Evolutionary conservation across 371 early-diverging fungal species (phyloP).

Genomic region (Mortierella sp.): DNA sequence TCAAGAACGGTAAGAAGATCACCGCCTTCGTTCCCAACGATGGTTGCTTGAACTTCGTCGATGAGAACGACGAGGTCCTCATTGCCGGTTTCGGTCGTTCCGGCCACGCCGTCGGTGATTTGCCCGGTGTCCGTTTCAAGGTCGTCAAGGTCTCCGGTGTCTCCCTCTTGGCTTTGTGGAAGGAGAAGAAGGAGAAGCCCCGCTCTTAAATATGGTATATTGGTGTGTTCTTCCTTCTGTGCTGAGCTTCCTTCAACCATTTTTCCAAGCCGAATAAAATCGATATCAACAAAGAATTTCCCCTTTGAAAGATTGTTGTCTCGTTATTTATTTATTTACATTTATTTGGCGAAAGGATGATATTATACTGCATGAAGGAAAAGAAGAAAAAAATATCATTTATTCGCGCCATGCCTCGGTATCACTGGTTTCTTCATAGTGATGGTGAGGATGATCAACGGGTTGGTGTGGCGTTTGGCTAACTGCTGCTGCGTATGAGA

Average conservation of each 20-base stretch:
- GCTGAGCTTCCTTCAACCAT: constrained; percentile 28
- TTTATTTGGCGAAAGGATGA: background rate
- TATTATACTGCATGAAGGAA: background rate
- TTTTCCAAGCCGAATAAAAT: constrained; percentile 59
- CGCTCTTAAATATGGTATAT: constrained; percentile 80
- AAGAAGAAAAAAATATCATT: background rate
- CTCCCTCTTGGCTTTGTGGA: constrained; percentile 98
- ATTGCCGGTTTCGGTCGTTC: constrained; percentile 93
- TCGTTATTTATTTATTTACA: background rate
- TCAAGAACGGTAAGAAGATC: constrained; percentile 99
- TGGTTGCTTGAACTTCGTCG: constrained; percentile 99
- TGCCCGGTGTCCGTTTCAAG: constrained; percentile 99
- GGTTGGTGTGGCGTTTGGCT: constrained; percentile 5
- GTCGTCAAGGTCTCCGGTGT: constrained; percentile 99
- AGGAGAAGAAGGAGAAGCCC: constrained; percentile 99
- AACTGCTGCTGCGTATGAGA: constrained; percentile 36
- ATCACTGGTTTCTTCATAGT: constrained; percentile 45
- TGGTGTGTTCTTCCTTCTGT: constrained; percentile 26
- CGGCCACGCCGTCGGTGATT: constrained; percentile 96
- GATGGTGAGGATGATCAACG: constrained; percentile 8
- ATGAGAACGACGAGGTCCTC: constrained; percentile 95
- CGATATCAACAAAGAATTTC: constrained; percentile 45
- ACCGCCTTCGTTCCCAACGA: constrained; percentile 99
- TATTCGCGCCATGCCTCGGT: constrained; percentile 47
- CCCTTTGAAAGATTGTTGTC: background rate